Conservation (phyloP, 2,329 filamentous ascomycete genomes). For the Colletotrichum gigasporum region DNA sequence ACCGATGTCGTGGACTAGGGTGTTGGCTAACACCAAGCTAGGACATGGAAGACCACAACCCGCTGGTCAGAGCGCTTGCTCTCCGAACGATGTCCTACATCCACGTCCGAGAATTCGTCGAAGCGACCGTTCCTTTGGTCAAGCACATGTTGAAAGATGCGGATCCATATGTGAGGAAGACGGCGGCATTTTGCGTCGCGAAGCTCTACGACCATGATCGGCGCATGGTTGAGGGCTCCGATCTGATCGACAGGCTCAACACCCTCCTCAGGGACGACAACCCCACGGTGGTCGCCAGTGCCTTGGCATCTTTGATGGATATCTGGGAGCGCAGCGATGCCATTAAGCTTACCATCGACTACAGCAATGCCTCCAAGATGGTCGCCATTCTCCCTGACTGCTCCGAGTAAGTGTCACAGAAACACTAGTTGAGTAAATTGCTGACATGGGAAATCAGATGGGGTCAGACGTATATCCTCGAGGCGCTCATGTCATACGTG, state of each 20-base stretch:
- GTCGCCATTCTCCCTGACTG: conserved; percentile 96
- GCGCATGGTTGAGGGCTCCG: conserved; percentile 87
- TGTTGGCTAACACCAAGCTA: conserved; percentile 46
- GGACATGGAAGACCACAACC: conserved; percentile 95
- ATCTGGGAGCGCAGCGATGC: conserved; percentile 98
- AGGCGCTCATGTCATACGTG: conserved; percentile 97
- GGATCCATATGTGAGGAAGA: conserved; percentile 97
- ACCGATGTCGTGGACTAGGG: neutral
- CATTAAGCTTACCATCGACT: conserved; percentile 98
- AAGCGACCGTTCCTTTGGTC: conserved; percentile 85
- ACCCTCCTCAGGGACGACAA: conserved; percentile 93
- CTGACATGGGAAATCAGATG: conserved; percentile 66
- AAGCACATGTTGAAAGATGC: conserved; percentile 84
- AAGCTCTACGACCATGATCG: conserved; percentile 98
- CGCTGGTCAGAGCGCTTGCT: conserved; percentile 89
- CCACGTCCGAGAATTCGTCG: conserved; percentile 94
- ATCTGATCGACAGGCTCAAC: conserved; percentile 92
- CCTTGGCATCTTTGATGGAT: conserved; percentile 90
- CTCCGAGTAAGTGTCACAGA: conserved; percentile 77
- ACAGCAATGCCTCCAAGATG: conserved; percentile 96
- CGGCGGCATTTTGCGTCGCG: conserved; percentile 93
- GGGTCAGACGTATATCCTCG: conserved; percentile 98
- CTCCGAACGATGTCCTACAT: conserved; percentile 97
- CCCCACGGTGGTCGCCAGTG: conserved; percentile 95
- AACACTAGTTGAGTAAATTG: neutral